These are phyloP conservation scores for Hypoxylon trugodes DNA, from an alignment of 495 filamentous ascomycete species.

Conservation along the genomic window DNA sequence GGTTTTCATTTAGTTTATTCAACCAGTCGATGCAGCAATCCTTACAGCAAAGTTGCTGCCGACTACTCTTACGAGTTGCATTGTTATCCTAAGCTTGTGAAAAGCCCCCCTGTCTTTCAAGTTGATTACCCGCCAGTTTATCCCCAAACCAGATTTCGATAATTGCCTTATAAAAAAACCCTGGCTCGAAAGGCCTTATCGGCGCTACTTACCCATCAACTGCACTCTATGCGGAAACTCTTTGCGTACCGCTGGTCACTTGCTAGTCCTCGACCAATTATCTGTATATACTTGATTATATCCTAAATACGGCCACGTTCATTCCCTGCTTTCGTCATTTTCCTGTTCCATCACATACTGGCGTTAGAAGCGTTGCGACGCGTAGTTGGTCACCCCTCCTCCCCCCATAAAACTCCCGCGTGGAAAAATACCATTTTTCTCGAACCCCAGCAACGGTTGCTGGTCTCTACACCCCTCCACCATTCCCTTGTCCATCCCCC, in stretches of 20 bases:
- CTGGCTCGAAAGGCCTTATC: conserved; percentile 10
- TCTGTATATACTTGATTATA: conserved; percentile 18
- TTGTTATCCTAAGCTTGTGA: conserved; percentile 14
- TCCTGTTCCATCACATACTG: conserved; percentile 12
- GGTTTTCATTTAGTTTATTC: conserved; percentile 2
- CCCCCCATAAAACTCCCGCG: conserved; percentile 17
- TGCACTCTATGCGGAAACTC: conserved; percentile 18
- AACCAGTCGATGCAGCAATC: neutral
- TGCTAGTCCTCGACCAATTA: conserved; percentile 2
- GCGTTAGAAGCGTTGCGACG: conserved; percentile 8
- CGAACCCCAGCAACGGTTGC: conserved; percentile 29
- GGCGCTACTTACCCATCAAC: conserved; percentile 16
- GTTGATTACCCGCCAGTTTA: conserved; percentile 29
- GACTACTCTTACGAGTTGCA: neutral
- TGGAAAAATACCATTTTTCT: conserved; percentile 25
- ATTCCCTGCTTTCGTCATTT: conserved; percentile 1
- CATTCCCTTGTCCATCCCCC: conserved; percentile 39
- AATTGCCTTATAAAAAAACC: conserved; percentile 16
- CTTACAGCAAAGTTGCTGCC: neutral
- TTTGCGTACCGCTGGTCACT: conserved; percentile 15
- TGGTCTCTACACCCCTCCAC: conserved; percentile 34
- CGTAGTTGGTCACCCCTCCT: conserved; percentile 21
- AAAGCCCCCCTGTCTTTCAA: conserved; percentile 10
- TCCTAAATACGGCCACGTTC: conserved; percentile 8
- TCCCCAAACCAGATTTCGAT: conserved; percentile 26